Conservation (phyloP, 805 yeast species). For the Candida cerambycidarum region DNA sequence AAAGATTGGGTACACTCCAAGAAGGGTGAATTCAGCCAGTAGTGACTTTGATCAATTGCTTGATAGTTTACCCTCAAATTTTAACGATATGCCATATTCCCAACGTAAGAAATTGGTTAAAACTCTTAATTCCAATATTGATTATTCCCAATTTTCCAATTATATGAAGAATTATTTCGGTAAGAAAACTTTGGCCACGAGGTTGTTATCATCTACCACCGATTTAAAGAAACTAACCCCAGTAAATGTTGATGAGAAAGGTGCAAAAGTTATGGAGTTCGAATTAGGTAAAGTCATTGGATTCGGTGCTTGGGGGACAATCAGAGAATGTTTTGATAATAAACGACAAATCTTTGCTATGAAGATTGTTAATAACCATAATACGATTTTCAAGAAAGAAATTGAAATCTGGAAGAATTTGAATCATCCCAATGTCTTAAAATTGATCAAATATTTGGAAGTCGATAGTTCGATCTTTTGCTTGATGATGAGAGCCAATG, state of each 20-base stretch:
- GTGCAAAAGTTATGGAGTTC: constrained; percentile 63
- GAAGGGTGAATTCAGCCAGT: constrained; percentile 10
- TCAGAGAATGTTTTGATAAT: constrained; percentile 58
- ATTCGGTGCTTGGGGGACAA: constrained; percentile 87
- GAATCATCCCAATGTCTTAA: constrained; percentile 63
- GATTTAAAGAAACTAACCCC: constrained; percentile 33
- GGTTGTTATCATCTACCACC: constrained; percentile 39
- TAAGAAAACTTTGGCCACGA: constrained; percentile 41
- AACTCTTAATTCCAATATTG: constrained; percentile 38
- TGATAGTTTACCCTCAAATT: constrained; percentile 51
- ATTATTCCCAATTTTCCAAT: constrained; percentile 43
- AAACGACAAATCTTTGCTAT: constrained; percentile 50
- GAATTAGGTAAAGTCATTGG: constrained; percentile 75
- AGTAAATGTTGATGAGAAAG: constrained; percentile 59
- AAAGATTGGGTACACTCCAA: constrained; percentile 24
- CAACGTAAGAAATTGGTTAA: constrained; percentile 51
- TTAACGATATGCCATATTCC: constrained; percentile 57
- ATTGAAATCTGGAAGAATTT: constrained; percentile 72
- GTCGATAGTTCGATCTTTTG: constrained; percentile 68
- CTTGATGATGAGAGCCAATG: constrained; percentile 62
- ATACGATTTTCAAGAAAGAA: constrained; percentile 62
- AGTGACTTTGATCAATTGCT: constrained; percentile 38
- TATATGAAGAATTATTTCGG: constrained; percentile 37
- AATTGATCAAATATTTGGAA: constrained; percentile 60
- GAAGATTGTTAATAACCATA: constrained; percentile 48